Base-by-base conservation (phyloP, 2,329 filamentous ascomycete species). In the Stachybotrys chlorohalonatus region DNA sequence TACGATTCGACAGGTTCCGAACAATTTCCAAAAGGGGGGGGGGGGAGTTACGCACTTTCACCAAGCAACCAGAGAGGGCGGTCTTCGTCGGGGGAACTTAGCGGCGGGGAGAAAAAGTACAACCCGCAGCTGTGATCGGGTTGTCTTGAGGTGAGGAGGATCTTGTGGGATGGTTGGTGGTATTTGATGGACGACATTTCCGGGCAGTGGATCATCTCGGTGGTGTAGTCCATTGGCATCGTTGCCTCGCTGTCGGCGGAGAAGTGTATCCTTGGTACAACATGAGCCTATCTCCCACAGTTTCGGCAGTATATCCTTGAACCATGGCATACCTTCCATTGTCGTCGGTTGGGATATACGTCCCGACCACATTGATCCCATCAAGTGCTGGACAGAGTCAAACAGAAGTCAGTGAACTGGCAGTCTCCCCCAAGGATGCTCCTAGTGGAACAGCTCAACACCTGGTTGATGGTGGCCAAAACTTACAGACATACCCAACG, bases 131-230 rank as follows among this genome's bases (percentile, higher is more conserved):
- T 65, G 47, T 59, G 57, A 11, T 61, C 65, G 2, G 70, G 68
- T 15, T 66, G 62, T 1, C 70, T 63, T 7, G 74, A 74, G 5
- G 76, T 74, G 32, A 78, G 53, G 6, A 80, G 63, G 5, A 80
- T 62, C 46, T 64, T 70, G 54, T 73, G 66, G 1, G 72, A 72
- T 6, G 71, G 65, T 5, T 65, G 60, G 53, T 79, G 74, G 53
- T 77, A 80, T 54, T 72, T 70, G 58, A 82, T 73, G 6, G 75
- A 76, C 8, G 75, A 75, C 53, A 77, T 69, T 47, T 74, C 66
- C 7, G 66, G 64, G 13, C 68, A 66, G n/a, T 63, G 61, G n/a
- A 74, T 61, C 63, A 71, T 64, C 58, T 76, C 73, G 3, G 61
- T 63, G 53, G 51, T 64, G 48, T 47, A 47, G 11, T 16, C 16